Evolutionary conservation across 2,329 filamentous ascomycete genomes (phyloP), one percentile per base, ranked within the genome.

Genomic region (Reticulascus tulasneorum): DNA sequence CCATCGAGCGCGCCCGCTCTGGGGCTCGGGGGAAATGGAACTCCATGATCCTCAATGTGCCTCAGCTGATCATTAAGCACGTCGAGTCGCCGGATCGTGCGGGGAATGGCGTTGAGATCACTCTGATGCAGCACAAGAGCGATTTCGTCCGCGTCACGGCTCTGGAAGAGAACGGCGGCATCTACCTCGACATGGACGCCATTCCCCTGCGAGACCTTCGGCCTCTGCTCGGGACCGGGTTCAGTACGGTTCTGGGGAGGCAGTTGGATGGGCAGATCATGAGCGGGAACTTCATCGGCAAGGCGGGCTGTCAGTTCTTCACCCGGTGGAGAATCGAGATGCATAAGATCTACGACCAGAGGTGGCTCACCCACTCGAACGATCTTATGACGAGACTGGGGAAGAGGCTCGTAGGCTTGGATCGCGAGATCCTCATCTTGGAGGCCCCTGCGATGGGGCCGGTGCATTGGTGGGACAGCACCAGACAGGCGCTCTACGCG

Each of bases 141-240:
- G 49, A 52, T 31, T 50, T 52, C 32, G 40, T 50, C 9, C 42
- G 47, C 8, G 49, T 48, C 25, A 38, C 44, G 16, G 49, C 45
- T 3, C 35, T 51, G 4, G 35, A 45, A 9, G 38, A 50, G 5
- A 27, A 44, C 15, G 49, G 50, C 15, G 50, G 50, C 28, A 31
- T 49, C 9, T 51, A 48, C 36, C 29, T 50, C 22, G 50, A 41
- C 27, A 37, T 49, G 23, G 50, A 53, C 29, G 49, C 47, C 5
- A 18, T 28, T 15, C 17, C 33, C 12, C 33, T 35, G 23, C 33
- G 33, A 9, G 24, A 35, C 24, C 11, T 35, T 13, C 4, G 11
- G 4, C 9, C 19, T 18, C 33, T 35, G 10, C 23, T 24, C 7
- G 33, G 23, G n/a, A 26, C n/a, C 23, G 33, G 33, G 17, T 35